Evolutionary conservation across 441 rosid species (phyloP).

Genomic region (Omphalea diandra): DNA sequence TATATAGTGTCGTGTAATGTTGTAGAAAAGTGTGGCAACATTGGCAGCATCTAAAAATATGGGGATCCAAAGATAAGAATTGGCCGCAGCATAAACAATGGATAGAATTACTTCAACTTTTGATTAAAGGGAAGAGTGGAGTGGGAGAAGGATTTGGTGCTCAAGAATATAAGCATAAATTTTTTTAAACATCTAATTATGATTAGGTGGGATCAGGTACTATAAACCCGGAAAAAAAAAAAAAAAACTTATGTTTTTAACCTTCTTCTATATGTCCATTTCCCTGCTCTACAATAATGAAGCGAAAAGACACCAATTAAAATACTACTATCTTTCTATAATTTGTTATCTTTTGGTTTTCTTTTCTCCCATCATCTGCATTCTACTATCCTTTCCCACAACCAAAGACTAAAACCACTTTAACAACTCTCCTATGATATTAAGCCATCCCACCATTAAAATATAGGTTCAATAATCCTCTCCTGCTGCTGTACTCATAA

Average conservation of each 20-base stretch:
- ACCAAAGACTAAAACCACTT: conserved; percentile 1
- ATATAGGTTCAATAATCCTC: too few species aligned
- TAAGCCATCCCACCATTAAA: not conserved
- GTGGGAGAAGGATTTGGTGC: conserved; percentile 41
- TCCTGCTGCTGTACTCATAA: not conserved
- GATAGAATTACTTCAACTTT: conserved; percentile 20
- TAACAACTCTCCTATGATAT: too few species aligned
- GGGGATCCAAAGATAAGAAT: conserved; percentile 10
- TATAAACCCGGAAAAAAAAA: conserved; percentile 19
- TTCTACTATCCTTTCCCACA: conserved; percentile 8
- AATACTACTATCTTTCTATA: conserved; percentile 1
- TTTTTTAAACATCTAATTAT: conserved; percentile 15
- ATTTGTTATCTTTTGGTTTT: conserved; percentile 12
- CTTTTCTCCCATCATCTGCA: not conserved
- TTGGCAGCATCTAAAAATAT: conserved; percentile 10
- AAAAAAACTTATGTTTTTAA: not conserved
- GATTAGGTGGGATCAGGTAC: conserved; percentile 40
- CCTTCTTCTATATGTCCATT: conserved; percentile 23
- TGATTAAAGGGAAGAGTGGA: conserved; percentile 9
- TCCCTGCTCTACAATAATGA: conserved; percentile 21
- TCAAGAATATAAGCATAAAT: conserved; percentile 36
- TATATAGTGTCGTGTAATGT: too few species aligned
- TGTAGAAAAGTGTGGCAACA: conserved; percentile 8
- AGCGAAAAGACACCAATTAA: conserved; percentile 32
- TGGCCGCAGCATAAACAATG: not conserved